Evolutionary conservation across 352 stramenopile species (phyloP).

Genomic region (Pythium apleroticum): DNA sequence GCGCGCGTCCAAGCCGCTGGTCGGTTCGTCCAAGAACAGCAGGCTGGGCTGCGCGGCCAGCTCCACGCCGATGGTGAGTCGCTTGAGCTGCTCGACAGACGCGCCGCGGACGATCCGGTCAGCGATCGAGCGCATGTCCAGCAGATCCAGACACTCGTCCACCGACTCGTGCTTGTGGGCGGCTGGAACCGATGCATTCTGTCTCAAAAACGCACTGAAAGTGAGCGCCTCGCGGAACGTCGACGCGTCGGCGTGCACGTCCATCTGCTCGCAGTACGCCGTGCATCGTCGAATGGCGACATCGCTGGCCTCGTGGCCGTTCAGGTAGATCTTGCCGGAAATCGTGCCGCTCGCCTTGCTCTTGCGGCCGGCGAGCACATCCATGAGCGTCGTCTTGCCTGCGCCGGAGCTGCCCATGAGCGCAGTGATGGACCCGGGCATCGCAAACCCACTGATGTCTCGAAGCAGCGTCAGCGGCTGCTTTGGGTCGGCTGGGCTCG

Average conservation of each 20-base stretch:
- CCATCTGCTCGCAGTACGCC: not conserved
- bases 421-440: not conserved
- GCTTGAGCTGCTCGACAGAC: slow-evolving; percentile 52
- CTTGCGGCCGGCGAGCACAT: not conserved
- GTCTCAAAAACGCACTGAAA: slow-evolving; percentile 90
- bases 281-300: not conserved
- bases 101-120: slow-evolving; percentile 39
- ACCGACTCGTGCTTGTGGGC: slow-evolving; percentile 39
- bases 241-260: slow-evolving; percentile 43
- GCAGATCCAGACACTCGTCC: slow-evolving; percentile 38
- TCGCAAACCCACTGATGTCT: not conserved
- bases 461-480: slow-evolving; percentile 25
- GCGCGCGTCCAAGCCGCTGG: slow-evolving; percentile 75
- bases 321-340: not conserved
- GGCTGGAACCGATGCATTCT: slow-evolving; percentile 32
- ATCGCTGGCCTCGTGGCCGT: not conserved
- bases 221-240: slow-evolving; percentile 91
- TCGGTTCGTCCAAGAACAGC: slow-evolving; percentile 81
- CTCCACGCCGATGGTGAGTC: slow-evolving; percentile 53
- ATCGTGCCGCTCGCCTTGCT: not conserved
- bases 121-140: slow-evolving; percentile 33
- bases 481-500: slow-evolving; percentile 33
- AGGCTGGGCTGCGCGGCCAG: slow-evolving; percentile 79
- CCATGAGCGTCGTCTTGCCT: not conserved
- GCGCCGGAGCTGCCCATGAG: not conserved